Evolutionary conservation across 441 rosid genomes (phyloP), one percentile per base, ranked within the genome.

Genomic region (Kokia cookei): DNA sequence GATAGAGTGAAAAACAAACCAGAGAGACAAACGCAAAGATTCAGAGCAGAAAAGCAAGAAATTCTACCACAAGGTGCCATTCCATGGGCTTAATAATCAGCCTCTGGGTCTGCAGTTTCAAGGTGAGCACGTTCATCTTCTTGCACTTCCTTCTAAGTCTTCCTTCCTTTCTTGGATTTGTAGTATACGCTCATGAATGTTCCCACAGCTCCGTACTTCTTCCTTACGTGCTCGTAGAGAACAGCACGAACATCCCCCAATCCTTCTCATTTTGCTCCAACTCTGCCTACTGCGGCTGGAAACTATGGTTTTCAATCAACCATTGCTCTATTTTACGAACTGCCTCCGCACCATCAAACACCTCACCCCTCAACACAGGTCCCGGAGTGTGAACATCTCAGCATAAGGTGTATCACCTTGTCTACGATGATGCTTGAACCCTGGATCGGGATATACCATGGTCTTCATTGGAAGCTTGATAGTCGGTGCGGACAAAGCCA

Each of bases 171-270:
- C 93, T 96, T 96, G 6, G 85, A 91, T 86, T 93, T 96, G 92
- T 93, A 93, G 80, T 96, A 96, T 54, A 93, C 94, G 27, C 96
- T 91, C 98, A 93, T 96, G 89, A 96, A 96, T n/a, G 94, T 93
- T 69, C 99, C 98, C 47, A 96, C 91, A 1, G 99, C 97, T 74
- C 85, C 87, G 7, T 96, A 93, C 86, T 85, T 96, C 86, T 71
- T 91, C 83, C 99, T 86, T 85, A 89, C 84, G 48, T 86, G 72
- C 87, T 96, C 99, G 50, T 96, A 96, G 62, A 91, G 88, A 11
- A 83, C 91, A 12, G 80, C 97, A 79, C 97, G 14, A 93, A 96
- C 99, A 93, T 96, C 67, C 94, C 93, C 99, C 99, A 96, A 35
- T 81, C 86, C 88, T 92, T 93, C 86, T 93, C 99, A 2, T 32